Evolutionary conservation across 306 rosid species (phyloP), one percentile per base, ranked within the genome.

Genomic region (Begonia peltatifolia): DNA sequence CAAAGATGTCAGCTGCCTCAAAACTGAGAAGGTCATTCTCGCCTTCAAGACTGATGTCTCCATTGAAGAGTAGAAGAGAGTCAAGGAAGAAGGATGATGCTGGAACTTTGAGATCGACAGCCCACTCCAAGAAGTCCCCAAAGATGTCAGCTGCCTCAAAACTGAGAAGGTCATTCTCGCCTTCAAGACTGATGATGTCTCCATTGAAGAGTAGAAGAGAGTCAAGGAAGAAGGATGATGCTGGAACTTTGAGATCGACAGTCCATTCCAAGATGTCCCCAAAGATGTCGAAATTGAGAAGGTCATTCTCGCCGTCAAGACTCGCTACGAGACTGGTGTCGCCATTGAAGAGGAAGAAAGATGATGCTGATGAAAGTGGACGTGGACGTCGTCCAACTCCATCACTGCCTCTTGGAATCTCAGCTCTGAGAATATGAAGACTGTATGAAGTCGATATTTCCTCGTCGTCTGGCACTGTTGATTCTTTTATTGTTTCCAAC

Each of bases 151-250:
- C 76, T 23, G 81, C 77, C 0, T 70, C 94, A 5, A 89, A 78
- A 53, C 73, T 84, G 16, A 75, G 89, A 16, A 66, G 84, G 57
- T 75, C 83, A 17, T 71, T 84, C 62, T 84, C 96, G 13, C 96
- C 96, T 12, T 81, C 94, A 9, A 84, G n/a, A n/a, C n/a, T n/a
- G n/a, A n/a, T n/a, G n/a, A n/a, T 77, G 59, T 78, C 96, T 55
- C 82, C 94, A 42, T 30, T 82, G 72, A 84, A 66, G 75, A 68
- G 80, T 70, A 80, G 80, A 67, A 84, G 58, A 71, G 65, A 50
- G 56, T 58, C 69, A 47, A 71, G 60, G 25, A 71, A 71, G 63
- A 76, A 50, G 47, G 80, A 79, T 13, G 79, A 65, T n/a, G 9
- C 63, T 7, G 38, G 16, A 16, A 20, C 10, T 15, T 51, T 61